These are phyloP conservation scores for Colletotrichum cereale DNA, from an alignment of 2,329 filamentous ascomycete species.

Conservation along the genomic window DNA sequence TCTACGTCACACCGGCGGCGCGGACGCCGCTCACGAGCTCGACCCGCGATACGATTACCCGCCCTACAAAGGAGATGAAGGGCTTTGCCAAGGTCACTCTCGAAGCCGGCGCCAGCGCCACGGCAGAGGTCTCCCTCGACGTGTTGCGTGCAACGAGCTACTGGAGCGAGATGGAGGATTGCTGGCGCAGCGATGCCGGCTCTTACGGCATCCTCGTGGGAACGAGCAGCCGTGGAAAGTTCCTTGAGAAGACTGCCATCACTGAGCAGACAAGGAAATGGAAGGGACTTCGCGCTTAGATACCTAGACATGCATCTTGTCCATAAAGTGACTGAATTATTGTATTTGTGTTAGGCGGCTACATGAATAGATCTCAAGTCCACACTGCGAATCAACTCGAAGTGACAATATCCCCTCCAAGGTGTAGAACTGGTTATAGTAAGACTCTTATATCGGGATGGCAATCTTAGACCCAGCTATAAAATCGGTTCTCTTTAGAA, in stretches of 20 bases:
- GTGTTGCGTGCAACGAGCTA: constrained; percentile 53
- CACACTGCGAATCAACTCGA: not conserved
- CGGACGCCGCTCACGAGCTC: constrained; percentile 43
- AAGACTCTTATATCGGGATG: not conserved
- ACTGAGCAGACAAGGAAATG: constrained; percentile 38
- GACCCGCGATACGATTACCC: constrained; percentile 44
- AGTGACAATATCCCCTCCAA: too few species aligned
- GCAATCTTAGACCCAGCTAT: not conserved
- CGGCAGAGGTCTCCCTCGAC: constrained; percentile 49
- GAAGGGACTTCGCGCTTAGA: constrained; percentile 32
- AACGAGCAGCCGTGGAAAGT: constrained; percentile 46
- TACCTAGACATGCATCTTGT: not conserved
- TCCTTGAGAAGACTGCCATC: constrained; percentile 40
- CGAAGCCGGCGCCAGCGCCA: constrained; percentile 50
- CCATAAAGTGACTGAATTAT: not conserved
- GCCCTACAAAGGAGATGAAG: constrained; percentile 58
- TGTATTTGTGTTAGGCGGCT: not conserved
- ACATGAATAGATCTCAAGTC: not conserved
- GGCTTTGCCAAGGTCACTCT: constrained; percentile 58
- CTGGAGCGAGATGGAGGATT: constrained; percentile 55
- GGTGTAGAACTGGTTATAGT: too few species aligned
- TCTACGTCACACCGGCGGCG: constrained; percentile 47
- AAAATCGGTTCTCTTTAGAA: not conserved
- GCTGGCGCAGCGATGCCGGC: constrained; percentile 54
- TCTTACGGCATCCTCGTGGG: constrained; percentile 54